A percentile compares a stretch with the other conserved stretches of the same genome.
Conservation (phyloP, 352 stramenopile species). For the Pythium guiyangense region DNA sequence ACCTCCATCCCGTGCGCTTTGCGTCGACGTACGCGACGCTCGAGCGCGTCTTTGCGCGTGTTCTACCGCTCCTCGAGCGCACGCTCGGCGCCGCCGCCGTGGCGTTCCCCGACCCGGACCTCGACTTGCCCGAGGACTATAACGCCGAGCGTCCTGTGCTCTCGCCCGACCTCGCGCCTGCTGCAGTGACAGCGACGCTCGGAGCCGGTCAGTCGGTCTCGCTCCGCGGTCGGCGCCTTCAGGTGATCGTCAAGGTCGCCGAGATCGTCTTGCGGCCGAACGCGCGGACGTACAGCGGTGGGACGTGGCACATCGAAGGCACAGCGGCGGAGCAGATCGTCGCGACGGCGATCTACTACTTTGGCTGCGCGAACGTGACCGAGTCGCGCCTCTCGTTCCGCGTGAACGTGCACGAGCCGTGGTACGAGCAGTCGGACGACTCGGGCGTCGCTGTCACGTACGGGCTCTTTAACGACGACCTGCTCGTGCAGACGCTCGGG, state of each 20-base stretch:
- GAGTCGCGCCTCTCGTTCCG: slow-evolving; percentile 35
- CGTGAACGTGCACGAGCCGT: slow-evolving; percentile 20
- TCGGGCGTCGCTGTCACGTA: slow-evolving; percentile 24
- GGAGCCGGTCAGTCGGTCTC: not conserved
- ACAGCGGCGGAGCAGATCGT: slow-evolving; percentile 38
- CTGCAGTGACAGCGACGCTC: no score
- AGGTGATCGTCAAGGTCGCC: slow-evolving; percentile 50
- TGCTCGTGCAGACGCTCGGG: slow-evolving; percentile 23
- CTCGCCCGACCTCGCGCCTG: no score
- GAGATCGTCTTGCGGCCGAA: slow-evolving; percentile 41
- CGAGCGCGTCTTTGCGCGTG: slow-evolving; percentile 21
- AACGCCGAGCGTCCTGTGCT: no score
- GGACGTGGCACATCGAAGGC: slow-evolving; percentile 50
- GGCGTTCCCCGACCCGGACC: not conserved
- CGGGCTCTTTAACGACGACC: slow-evolving; percentile 18
- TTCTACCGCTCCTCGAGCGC: slow-evolving; percentile 39
- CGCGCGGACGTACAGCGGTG: slow-evolving; percentile 32
- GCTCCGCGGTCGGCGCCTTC: slow-evolving; percentile 19
- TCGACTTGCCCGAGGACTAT: no score
- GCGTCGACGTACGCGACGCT: slow-evolving; percentile 24
- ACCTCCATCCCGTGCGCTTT: slow-evolving; percentile 31
- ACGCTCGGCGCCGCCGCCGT: slow-evolving; percentile 8
- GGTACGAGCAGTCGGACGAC: slow-evolving; percentile 29
- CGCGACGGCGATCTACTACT: slow-evolving; percentile 49
- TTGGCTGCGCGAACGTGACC: slow-evolving; percentile 40